Evolutionary conservation across 2,329 filamentous ascomycete species (phyloP), one percentile per base, ranked within the genome.

Genomic region (Pseudofabraea citricarpa): DNA sequence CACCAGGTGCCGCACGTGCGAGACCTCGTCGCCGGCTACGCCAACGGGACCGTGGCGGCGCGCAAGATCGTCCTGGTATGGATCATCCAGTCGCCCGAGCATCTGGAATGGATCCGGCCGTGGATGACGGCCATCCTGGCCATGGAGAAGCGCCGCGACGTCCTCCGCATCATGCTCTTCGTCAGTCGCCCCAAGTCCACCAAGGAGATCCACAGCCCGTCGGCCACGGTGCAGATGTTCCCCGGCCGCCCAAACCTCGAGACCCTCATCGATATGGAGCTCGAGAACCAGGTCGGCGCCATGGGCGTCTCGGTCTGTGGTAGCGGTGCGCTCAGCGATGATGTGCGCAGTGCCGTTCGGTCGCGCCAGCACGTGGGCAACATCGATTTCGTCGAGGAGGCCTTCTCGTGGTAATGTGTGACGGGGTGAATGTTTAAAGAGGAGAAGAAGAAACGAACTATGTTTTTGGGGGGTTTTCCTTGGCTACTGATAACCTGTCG

Each of bases 101-200:
- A 90, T 61, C 73, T 90, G 22, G 85, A 90, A 63, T 90, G 85
- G 85, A 89, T 90, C 59, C 75, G 85, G 36, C 83, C 84, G 6
- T 90, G 85, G 84, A 90, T 90, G 86, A 89, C 85, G 3, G 75
- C 83, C 57, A 88, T 90, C 49, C 71, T 90, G 29, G 77, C 78
- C 46, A 85, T 90, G 81, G 83, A 87, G 45, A 79, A 75, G 61
- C 79, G 85, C 39, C 77, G 86, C 44, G 85, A 90, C 47, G 75
- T 85, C 41, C 72, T 90, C 42, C 81, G 83, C 52, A 86, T 90
- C 62, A 78, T 88, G 68, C 77, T 90, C 42, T 90, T 90, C 62
- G 83, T 90, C 54, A 87, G 81, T 52, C 72, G 85, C 45, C 85
- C 84, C 5, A 73, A 83, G 31, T 85, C 81, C 37, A 88, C 82